Evolutionary conservation across 2,329 filamentous ascomycete species (phyloP).

Genomic region (Colletotrichum sp.): DNA sequence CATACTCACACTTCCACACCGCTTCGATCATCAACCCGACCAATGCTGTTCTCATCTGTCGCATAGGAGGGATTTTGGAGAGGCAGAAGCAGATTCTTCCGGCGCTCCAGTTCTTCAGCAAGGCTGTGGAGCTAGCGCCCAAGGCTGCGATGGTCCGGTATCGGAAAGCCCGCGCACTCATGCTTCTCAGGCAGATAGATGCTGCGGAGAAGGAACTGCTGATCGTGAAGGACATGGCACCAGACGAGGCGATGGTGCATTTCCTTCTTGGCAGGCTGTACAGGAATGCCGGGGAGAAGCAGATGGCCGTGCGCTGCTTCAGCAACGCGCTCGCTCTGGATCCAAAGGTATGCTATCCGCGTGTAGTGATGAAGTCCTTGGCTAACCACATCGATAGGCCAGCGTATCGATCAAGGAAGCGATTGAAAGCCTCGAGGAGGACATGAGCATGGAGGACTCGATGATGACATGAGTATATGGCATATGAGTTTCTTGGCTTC

Average conservation of each 20-base stretch:
- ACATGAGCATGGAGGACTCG: slow-evolving; percentile 72
- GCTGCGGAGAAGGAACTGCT: slow-evolving; percentile 82
- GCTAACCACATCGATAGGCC: slow-evolving; percentile 61
- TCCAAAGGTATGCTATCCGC: slow-evolving; percentile 78
- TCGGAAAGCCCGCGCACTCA: slow-evolving; percentile 88
- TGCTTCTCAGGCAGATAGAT: slow-evolving; percentile 74
- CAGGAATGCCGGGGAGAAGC: slow-evolving; percentile 73
- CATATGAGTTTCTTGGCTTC: not conserved
- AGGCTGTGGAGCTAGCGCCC: slow-evolving; percentile 83
- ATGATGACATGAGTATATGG: slow-evolving; percentile 57
- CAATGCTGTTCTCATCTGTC: slow-evolving; percentile 90
- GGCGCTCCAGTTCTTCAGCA: slow-evolving; percentile 81
- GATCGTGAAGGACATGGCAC: slow-evolving; percentile 87
- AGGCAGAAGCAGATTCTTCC: slow-evolving; percentile 82
- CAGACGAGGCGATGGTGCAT: slow-evolving; percentile 95
- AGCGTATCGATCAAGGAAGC: slow-evolving; percentile 95
- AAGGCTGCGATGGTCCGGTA: slow-evolving; percentile 84
- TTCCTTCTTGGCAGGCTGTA: slow-evolving; percentile 90
- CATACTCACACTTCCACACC: slow-evolving; percentile 88
- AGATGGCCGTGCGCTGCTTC: slow-evolving; percentile 88
- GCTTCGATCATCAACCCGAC: slow-evolving; percentile 91
- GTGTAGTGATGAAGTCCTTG: not conserved
- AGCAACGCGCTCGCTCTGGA: slow-evolving; percentile 95
- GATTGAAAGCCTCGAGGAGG: slow-evolving; percentile 89
- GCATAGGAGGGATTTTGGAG: slow-evolving; percentile 88